Evolutionary conservation across 768 basidiomycete species (phyloP), one percentile per base, ranked within the genome.

Genomic region (Russula sp.): DNA sequence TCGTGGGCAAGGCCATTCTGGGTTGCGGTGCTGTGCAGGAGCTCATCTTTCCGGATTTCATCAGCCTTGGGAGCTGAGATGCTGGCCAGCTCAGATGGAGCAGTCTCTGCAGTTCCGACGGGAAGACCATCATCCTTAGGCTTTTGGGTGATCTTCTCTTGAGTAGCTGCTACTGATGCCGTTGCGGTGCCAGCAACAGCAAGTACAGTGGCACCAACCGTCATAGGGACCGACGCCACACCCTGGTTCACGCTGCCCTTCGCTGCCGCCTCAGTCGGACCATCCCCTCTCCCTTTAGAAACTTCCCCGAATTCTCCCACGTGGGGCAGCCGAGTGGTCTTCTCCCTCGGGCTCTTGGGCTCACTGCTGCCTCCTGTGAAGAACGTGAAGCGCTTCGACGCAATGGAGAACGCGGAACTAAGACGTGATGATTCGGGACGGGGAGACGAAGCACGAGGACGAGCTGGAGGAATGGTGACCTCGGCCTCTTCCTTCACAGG

Each of bases 241-340:
- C 32, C 49, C 14, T 4, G 26, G 7, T 20, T 28, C 8, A 32
- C 55, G 8, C 30, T 48, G 13, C 46, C 64, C 14, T 64, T 61
- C 32, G 48, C 61, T 34, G 57, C 62, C 14, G 10, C 22, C 22
- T 65, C 66, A 32, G 66, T 64, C 8, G 36, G 69, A 61, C 57
- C 71, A 22, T 71, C 68, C 69, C 70, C 36, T 62, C 59, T 65
- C 52, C 20, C 71, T 10, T 77, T 74, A n/a, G 67, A 61, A 18
- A 84, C 76, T 71, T 90, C 89, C 11, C 89, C 89, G 81, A 88
- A 79, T 75, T 91, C 89, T 20, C 86, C 87, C 24, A 86, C 75
- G 59, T 76, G 77, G 14, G 74, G 75, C 28, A 72, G 69, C 70
- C 75, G 77, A 56, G 68, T 69, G 14, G 57, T 42, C 61, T 61